phyloP scores from a whole-genome alignment of 257 asterid genomes.

The Ajuga chamaepitys region DNA sequence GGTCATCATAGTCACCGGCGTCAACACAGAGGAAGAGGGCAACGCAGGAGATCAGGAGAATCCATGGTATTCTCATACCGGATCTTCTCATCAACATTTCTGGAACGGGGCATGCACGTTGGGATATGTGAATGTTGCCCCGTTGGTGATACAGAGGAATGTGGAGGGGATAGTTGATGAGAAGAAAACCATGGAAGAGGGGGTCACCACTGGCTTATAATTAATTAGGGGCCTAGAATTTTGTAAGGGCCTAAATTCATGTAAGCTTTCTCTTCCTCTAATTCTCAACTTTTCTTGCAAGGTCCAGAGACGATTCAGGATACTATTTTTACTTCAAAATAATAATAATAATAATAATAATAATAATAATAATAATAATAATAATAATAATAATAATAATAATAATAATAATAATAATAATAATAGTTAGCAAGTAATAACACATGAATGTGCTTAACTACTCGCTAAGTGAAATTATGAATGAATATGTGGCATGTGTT shows the following conservation, averaged over 20 bases:
- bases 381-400: too few relatives aligned
- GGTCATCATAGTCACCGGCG: constrained; percentile 38
- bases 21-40: neutral
- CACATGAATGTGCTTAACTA: too few relatives aligned
- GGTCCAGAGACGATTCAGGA: constrained; percentile 24
- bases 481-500: too few relatives aligned
- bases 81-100: constrained; percentile 15
- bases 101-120: neutral
- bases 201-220: constrained; percentile 21
- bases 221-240: constrained; percentile 21
- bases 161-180: constrained; percentile 15
- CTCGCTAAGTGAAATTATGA: too few relatives aligned
- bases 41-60: neutral
- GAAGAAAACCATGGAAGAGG: constrained; percentile 20
- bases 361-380: too few relatives aligned
- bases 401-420: too few relatives aligned
- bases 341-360: too few relatives aligned
- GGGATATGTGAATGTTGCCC: constrained; percentile 28
- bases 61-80: constrained; percentile 35
- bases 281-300: constrained; percentile 25
- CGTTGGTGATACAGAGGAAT: constrained; percentile 47
- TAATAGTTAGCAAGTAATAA: too few relatives aligned
- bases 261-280: constrained; percentile 43
- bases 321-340: neutral
- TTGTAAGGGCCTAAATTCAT: constrained; percentile 28